phyloP scores from a whole-genome alignment of 345 rosid genomes.

The Murraya paniculata region DNA sequence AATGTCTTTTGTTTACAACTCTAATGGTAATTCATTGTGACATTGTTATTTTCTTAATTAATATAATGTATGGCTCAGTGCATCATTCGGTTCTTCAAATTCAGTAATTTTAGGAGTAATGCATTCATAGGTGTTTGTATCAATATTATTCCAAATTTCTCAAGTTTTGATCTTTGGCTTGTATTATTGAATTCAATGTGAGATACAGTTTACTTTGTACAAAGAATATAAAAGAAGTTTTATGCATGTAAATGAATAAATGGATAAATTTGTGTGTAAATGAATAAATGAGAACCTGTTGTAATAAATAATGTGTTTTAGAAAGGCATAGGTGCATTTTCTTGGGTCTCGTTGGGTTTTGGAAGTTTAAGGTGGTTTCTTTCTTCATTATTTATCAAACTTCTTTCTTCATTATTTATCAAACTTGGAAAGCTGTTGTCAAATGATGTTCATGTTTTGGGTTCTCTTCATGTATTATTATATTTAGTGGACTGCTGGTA shows the following conservation, averaged over 20 bases:
- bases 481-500: background rate
- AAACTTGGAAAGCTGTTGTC: background rate
- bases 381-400: background rate
- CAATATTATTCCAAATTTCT: background rate
- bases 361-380: background rate
- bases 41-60: background rate
- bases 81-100: background rate
- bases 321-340: background rate
- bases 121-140: background rate
- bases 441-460: background rate
- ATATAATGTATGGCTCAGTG: background rate
- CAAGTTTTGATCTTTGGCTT: background rate
- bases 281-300: background rate
- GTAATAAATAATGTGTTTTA: background rate
- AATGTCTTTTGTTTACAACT: conserved; percentile 20
- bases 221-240: background rate
- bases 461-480: background rate
- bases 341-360: background rate
- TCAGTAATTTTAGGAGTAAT: background rate
- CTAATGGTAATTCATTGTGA: background rate
- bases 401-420: background rate
- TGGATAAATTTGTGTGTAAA: background rate
- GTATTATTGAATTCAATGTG: background rate
- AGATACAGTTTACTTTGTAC: background rate
- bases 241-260: background rate